Conservation (phyloP, 2,329 filamentous ascomycete species). For the Calonectria ilicicola region DNA sequence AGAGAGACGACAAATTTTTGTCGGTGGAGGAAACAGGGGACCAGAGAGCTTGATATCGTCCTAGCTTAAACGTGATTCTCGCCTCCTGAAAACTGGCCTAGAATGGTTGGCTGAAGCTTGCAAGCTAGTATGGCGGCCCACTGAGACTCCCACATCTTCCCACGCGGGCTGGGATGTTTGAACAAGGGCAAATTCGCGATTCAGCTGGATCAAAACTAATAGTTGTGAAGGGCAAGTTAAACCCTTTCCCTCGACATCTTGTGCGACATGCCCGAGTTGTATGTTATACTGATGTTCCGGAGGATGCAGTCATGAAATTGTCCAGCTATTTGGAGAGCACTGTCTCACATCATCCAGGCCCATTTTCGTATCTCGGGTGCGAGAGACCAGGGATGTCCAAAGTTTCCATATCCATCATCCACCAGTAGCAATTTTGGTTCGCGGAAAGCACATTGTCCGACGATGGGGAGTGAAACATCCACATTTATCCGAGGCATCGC, state of each 20-base stretch:
- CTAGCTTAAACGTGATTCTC: constrained; percentile 26
- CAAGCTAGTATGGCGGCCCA: constrained; percentile 20
- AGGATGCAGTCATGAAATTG: not conserved
- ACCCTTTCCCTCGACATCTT: too few relatives aligned
- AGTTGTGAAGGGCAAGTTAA: too few relatives aligned
- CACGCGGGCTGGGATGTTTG: not conserved
- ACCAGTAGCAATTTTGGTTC: not conserved
- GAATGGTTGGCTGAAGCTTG: not conserved
- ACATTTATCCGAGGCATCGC: too few relatives aligned
- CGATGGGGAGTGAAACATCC: too few relatives aligned
- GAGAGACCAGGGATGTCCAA: not conserved
- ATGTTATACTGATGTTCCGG: not conserved
- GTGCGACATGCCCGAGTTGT: too few relatives aligned
- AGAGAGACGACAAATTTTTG: not conserved
- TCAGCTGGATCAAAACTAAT: constrained; percentile 25
- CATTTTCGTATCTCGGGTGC: not conserved
- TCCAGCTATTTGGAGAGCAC: too few relatives aligned
- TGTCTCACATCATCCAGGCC: not conserved
- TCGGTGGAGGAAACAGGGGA: not conserved
- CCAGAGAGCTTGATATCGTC: constrained; percentile 7
- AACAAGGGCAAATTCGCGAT: constrained; percentile 8
- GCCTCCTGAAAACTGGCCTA: constrained; percentile 13
- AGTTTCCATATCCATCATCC: not conserved
- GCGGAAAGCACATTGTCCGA: not conserved
- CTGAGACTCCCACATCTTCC: not conserved